phyloP scores from a whole-genome alignment of 2,329 filamentous ascomycete species.

The Talaromyces rugulosus region DNA sequence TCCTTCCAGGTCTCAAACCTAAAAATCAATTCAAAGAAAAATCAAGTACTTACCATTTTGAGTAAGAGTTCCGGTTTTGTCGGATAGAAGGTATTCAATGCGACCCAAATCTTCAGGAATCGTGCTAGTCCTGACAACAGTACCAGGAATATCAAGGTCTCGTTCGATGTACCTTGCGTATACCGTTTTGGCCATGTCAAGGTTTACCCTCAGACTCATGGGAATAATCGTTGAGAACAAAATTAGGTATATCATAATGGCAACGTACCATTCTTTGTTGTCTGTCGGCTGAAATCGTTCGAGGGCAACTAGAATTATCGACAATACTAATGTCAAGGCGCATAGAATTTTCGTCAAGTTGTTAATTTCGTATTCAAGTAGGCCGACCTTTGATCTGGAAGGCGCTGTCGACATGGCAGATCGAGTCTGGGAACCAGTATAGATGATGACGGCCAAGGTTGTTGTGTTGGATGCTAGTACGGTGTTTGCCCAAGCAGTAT shows the following conservation, averaged over 20 bases:
- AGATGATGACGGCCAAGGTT: slow-evolving; percentile 84
- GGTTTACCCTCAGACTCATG: slow-evolving; percentile 90
- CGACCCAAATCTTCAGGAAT: slow-evolving; percentile 94
- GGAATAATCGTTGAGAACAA: slow-evolving; percentile 99
- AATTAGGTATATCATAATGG: slow-evolving; percentile 96
- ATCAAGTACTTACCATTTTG: slow-evolving; percentile 62
- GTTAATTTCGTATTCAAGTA: slow-evolving; percentile 95
- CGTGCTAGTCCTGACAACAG: slow-evolving; percentile 91
- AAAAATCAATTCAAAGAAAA: slow-evolving; percentile 4
- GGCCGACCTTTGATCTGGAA: slow-evolving; percentile 87
- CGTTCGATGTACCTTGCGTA: slow-evolving; percentile 95
- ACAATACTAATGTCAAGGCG: slow-evolving; percentile 77
- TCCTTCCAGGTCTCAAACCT: slow-evolving; percentile 14
- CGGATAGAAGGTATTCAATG: slow-evolving; percentile 92
- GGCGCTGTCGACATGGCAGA: slow-evolving; percentile 89
- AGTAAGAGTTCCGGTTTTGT: slow-evolving; percentile 97
- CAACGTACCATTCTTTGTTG: slow-evolving; percentile 75
- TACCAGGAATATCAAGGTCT: slow-evolving; percentile 83
- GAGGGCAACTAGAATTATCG: slow-evolving; percentile 80
- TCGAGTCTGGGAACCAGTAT: slow-evolving; percentile 90
- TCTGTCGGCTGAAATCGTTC: slow-evolving; percentile 66
- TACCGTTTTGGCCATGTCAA: slow-evolving; percentile 94
- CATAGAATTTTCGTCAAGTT: slow-evolving; percentile 95
- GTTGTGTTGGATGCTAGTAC: slow-evolving; percentile 89
- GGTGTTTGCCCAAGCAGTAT: slow-evolving; percentile 98